These are phyloP conservation scores for Didymella pomorum DNA, from an alignment of 2,329 filamentous ascomycete species.

Conservation along the genomic window DNA sequence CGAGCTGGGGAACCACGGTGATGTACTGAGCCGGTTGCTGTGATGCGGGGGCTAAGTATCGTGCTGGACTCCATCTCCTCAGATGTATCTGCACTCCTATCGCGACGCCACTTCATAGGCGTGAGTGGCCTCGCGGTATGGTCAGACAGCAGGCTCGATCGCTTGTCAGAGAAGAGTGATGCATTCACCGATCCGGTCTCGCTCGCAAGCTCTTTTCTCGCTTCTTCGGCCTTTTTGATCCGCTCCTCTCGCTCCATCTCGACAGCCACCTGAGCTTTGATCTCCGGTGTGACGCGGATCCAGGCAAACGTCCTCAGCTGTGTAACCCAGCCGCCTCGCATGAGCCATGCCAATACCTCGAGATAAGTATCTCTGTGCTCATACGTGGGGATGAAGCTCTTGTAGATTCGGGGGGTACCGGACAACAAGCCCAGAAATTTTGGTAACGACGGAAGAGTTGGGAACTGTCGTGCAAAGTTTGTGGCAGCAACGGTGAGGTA, in stretches of 20 bases:
- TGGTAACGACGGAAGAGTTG: constrained; percentile 80
- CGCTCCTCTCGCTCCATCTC: constrained; percentile 63
- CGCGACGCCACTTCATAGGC: constrained; percentile 37
- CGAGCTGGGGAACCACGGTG: constrained; percentile 41
- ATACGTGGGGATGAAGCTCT: constrained; percentile 83
- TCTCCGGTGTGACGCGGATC: constrained; percentile 82
- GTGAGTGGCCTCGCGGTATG: constrained; percentile 39
- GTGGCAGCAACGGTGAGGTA: constrained; percentile 73
- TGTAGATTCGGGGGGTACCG: constrained; percentile 81
- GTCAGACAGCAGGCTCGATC: constrained; percentile 40
- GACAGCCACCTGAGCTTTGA: constrained; percentile 80
- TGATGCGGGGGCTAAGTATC: constrained; percentile 38
- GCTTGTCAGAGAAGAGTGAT: constrained; percentile 43
- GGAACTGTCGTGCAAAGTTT: constrained; percentile 80
- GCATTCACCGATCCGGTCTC: constrained; percentile 44
- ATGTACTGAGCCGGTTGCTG: constrained; percentile 25
- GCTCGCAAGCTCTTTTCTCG: constrained; percentile 37
- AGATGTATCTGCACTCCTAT: constrained; percentile 28
- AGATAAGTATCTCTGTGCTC: constrained; percentile 88
- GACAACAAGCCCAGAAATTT: constrained; percentile 89
- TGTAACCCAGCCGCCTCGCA: constrained; percentile 91
- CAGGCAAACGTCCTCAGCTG: constrained; percentile 92
- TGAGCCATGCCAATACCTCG: constrained; percentile 89
- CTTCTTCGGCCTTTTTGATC: constrained; percentile 43
- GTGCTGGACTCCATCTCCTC: constrained; percentile 43